These are phyloP conservation scores for Russula griseocarnosa DNA, from an alignment of 768 basidiomycete genomes.

Conservation along the genomic window DNA sequence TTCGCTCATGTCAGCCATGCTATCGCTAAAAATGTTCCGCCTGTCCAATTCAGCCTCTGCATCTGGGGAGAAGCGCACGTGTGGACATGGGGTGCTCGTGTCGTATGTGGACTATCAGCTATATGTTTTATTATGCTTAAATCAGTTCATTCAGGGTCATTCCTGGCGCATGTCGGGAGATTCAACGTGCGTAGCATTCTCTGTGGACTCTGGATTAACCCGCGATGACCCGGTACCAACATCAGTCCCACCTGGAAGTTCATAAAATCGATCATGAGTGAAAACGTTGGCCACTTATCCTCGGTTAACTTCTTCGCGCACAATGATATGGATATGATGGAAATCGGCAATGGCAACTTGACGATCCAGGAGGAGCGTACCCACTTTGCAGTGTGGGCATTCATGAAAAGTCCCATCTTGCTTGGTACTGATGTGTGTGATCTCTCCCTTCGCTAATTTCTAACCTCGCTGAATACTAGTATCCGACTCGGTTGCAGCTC, in stretches of 20 bases:
- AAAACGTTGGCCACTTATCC: slow-evolving; percentile 42
- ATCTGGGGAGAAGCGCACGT: slow-evolving; percentile 54
- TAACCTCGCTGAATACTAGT: background rate
- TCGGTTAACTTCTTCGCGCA: slow-evolving; percentile 47
- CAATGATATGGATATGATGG: slow-evolving; percentile 61
- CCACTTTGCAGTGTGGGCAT: slow-evolving; percentile 57
- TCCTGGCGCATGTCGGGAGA: slow-evolving; percentile 54
- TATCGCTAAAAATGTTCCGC: slow-evolving; percentile 42
- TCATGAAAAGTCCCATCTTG: slow-evolving; percentile 56
- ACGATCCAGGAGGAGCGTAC: slow-evolving; percentile 50
- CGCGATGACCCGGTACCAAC: background rate
- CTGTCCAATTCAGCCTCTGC: slow-evolving; percentile 50
- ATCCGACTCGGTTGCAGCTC: slow-evolving; percentile 36
- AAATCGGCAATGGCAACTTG: slow-evolving; percentile 46
- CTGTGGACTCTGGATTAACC: background rate
- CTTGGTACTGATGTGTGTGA: slow-evolving; percentile 39
- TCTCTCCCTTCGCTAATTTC: background rate
- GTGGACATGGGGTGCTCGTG: slow-evolving; percentile 56
- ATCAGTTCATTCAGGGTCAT: slow-evolving; percentile 39
- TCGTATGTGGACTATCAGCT: slow-evolving; percentile 35
- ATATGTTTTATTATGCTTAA: background rate
- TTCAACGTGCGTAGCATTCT: slow-evolving; percentile 34
- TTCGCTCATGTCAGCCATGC: slow-evolving; percentile 39
- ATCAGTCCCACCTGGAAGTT: slow-evolving; percentile 47
- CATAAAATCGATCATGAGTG: slow-evolving; percentile 44